These are phyloP conservation scores for Obba rivulosa DNA, from an alignment of 768 basidiomycete genomes.

Conservation along the genomic window DNA sequence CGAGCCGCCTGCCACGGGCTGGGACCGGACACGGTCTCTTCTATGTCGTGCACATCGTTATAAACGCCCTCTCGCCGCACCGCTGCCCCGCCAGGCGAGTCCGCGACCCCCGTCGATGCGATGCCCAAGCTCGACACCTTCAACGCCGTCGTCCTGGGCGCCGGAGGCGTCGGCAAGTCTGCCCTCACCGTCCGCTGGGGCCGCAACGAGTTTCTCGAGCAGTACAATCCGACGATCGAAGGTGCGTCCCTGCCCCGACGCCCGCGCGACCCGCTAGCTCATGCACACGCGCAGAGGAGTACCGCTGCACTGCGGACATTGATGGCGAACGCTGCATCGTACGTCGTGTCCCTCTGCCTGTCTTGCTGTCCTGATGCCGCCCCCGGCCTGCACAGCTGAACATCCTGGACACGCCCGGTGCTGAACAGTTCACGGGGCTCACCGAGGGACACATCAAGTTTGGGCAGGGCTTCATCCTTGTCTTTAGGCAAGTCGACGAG, in stretches of 20 bases:
- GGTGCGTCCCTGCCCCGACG: conserved; percentile 37
- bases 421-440: conserved; percentile 79
- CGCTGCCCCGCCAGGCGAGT: no score
- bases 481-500: conserved; percentile 56
- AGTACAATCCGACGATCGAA: conserved; percentile 84
- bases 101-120: no score
- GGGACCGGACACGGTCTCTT: no score
- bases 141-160: conserved; percentile 78
- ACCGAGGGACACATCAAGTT: conserved; percentile 84
- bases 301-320: conserved; percentile 57
- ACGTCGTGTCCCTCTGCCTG: conserved; percentile 23
- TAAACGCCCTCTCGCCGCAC: no score
- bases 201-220: conserved; percentile 64
- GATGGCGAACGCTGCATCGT: conserved; percentile 63
- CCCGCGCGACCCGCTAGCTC: not conserved
- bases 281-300: conserved; percentile 50
- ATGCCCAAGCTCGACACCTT: conserved; percentile 32
- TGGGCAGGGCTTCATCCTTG: conserved; percentile 74
- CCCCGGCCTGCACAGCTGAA: conserved; percentile 47
- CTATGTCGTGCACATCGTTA: no score
- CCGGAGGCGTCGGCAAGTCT: conserved; percentile 87
- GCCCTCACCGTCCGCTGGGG: conserved; percentile 80
- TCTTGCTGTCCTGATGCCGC: conserved; percentile 1
- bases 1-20: no score
- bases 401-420: conserved; percentile 78